Percentiles rank a stretch among this genome's conserved stretches.
Conservation (phyloP, 2,329 filamentous ascomycete genomes). For the Atkinsonella texensis region DNA sequence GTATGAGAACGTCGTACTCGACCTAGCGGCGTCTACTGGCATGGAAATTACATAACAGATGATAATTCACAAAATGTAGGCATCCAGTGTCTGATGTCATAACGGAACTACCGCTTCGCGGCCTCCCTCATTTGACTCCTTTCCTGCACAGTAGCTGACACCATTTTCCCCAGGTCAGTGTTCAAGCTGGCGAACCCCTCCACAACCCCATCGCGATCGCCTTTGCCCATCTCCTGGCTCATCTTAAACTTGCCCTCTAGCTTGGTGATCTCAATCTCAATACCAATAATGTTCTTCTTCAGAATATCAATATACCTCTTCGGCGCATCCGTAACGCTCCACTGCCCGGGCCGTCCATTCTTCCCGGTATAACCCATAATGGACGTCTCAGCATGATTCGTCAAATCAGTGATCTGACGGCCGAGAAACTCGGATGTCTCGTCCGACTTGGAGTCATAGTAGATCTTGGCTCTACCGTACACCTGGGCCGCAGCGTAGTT, state of each 20-base stretch:
- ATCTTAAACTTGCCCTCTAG: conserved; percentile 55
- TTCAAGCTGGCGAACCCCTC: conserved; percentile 36
- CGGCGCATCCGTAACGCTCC: conserved; percentile 47
- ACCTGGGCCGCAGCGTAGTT: conserved; percentile 55
- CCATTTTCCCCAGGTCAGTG: conserved; percentile 17
- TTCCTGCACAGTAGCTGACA: conserved; percentile 21
- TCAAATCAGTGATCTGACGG: conserved; percentile 40
- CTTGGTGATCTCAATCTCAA: conserved; percentile 43
- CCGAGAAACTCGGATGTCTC: conserved; percentile 36
- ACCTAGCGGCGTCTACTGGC: neutral
- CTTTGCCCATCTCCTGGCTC: conserved; percentile 46
- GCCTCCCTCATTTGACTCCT: conserved; percentile 16
- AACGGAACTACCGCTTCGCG: neutral
- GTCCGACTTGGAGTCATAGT: conserved; percentile 33
- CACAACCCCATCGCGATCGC: conserved; percentile 44
- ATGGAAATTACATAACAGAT: neutral
- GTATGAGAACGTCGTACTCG: no score
- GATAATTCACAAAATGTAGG: neutral
- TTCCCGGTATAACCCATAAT: conserved; percentile 43
- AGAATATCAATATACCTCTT: conserved; percentile 38
- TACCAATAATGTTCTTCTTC: conserved; percentile 47
- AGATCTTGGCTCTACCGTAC: conserved; percentile 45
- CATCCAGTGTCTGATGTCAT: neutral
- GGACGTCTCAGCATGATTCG: conserved; percentile 34
- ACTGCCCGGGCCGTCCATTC: conserved; percentile 22